These are phyloP conservation scores for Fomitopsis betulina DNA, from an alignment of 1,284 basidiomycete genomes.

Conservation along the genomic window DNA sequence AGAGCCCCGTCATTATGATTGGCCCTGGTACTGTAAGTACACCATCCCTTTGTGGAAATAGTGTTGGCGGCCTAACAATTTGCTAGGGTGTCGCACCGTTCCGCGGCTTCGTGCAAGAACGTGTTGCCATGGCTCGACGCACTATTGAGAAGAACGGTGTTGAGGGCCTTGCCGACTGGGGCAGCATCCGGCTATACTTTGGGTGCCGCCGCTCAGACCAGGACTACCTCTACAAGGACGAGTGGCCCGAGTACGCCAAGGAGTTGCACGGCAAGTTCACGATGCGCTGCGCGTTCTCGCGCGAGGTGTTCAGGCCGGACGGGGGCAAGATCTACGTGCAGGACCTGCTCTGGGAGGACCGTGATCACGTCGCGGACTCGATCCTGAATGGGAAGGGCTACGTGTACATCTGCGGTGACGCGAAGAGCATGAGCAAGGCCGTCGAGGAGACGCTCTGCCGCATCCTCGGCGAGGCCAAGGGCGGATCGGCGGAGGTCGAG, in stretches of 20 bases:
- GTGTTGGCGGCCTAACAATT: conserved; percentile 4
- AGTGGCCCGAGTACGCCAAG: conserved; percentile 86
- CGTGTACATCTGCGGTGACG: conserved; percentile 95
- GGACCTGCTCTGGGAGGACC: conserved; percentile 87
- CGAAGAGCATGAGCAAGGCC: conserved; percentile 92
- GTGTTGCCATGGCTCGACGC: conserved; percentile 90
- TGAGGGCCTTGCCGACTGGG: conserved; percentile 94
- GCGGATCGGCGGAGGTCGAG: conserved; percentile 79
- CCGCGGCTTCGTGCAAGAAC: conserved; percentile 97
- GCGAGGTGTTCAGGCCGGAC: conserved; percentile 86
- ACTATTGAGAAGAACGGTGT: conserved; percentile 91
- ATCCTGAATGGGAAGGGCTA: conserved; percentile 94
- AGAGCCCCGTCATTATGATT: conserved; percentile 98
- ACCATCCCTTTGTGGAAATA: not conserved
- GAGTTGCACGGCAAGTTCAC: conserved; percentile 91
- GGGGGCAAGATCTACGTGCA: conserved; percentile 98
- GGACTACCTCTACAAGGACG: conserved; percentile 93
- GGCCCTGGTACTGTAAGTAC: conserved; percentile 90
- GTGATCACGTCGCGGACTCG: conserved; percentile 78
- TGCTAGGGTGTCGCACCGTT: conserved; percentile 92
- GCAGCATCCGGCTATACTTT: conserved; percentile 91
- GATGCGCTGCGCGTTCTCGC: conserved; percentile 86
- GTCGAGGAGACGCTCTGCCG: conserved; percentile 85
- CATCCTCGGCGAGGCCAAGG: conserved; percentile 93
- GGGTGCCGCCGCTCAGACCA: conserved; percentile 86